A percentile compares a stretch with the other conserved stretches of the same genome.
These are phyloP conservation scores for Pyrrhoderma noxium DNA, from an alignment of 1,284 basidiomycete genomes.

Conservation along the genomic window DNA sequence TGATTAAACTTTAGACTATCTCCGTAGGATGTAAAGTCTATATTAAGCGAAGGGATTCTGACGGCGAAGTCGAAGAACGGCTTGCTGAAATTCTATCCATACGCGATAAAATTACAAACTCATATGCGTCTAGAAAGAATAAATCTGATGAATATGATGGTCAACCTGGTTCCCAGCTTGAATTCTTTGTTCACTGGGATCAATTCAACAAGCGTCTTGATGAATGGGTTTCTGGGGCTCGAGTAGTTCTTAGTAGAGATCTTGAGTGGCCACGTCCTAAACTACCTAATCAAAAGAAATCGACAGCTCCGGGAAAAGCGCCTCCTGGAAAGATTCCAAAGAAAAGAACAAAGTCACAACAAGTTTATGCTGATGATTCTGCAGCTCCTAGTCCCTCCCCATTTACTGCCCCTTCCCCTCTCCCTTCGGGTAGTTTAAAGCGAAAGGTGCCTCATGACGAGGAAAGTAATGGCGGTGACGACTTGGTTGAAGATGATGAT, in stretches of 20 bases:
- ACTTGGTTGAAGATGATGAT: constrained; percentile 54
- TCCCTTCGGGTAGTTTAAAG: constrained; percentile 48
- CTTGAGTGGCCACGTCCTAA: constrained; percentile 97
- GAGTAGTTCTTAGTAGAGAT: constrained; percentile 79
- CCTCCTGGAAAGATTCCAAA: constrained; percentile 20
- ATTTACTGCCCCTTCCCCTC: constrained; percentile 24
- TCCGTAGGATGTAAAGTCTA: constrained; percentile 91
- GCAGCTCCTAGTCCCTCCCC: constrained; percentile 30
- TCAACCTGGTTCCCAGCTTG: constrained; percentile 71
- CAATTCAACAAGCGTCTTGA: constrained; percentile 98
- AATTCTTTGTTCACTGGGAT: constrained; percentile 97
- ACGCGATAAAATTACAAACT: constrained; percentile 71
- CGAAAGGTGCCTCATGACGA: constrained; percentile 56
- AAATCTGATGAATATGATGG: constrained; percentile 38
- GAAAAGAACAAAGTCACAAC: constrained; percentile 29
- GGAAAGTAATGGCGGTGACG: constrained; percentile 57
- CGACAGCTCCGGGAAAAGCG: constrained; percentile 28
- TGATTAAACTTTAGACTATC: constrained; percentile 53
- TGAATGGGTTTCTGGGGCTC: constrained; percentile 92
- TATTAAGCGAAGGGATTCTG: constrained; percentile 70
- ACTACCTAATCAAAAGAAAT: constrained; percentile 48
- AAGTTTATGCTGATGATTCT: constrained; percentile 40
- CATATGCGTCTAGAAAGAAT: constrained; percentile 43
- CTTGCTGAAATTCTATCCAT: constrained; percentile 92
- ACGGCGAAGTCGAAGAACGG: constrained; percentile 76